These are phyloP conservation scores for Camellia oleifera DNA, from an alignment of 179 eudicot genomes.

Conservation along the genomic window DNA sequence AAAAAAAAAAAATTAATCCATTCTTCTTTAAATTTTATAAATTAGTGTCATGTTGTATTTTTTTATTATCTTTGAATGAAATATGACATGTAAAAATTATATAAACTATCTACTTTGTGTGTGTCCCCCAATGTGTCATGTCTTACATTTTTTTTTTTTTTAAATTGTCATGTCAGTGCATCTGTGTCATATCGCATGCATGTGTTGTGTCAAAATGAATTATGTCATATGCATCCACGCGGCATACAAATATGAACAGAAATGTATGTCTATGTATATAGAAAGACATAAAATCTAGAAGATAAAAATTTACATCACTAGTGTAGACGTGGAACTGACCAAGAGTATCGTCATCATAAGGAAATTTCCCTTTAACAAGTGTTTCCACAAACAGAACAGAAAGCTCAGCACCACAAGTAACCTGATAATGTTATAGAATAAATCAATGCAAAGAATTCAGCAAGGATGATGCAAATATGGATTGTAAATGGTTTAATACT, in stretches of 20 bases:
- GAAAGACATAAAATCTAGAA: background rate
- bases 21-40: too few relatives aligned
- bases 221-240: background rate
- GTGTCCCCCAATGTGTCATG: too few relatives aligned
- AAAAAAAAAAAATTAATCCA: too few relatives aligned
- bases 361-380: conserved; percentile 77
- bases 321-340: conserved; percentile 49
- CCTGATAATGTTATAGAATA: conserved; percentile 34
- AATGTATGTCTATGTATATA: background rate
- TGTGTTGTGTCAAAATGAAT: background rate
- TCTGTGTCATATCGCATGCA: too few relatives aligned
- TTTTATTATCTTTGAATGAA: too few relatives aligned
- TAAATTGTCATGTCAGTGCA: too few relatives aligned
- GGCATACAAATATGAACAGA: background rate
- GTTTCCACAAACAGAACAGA: conserved; percentile 74
- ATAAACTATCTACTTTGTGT: too few relatives aligned
- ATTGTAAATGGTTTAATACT: too few relatives aligned
- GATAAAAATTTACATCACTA: background rate
- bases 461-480: too few relatives aligned
- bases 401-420: conserved; percentile 96
- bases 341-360: conserved; percentile 53
- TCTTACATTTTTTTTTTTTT: too few relatives aligned
- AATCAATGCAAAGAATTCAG: background rate
- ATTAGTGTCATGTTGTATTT: too few relatives aligned
- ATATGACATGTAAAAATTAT: too few relatives aligned